Percentiles rank a stretch among this genome's conserved stretches.
These are phyloP conservation scores for Phlebiopsis flavidoalba DNA, from an alignment of 768 basidiomycete genomes.

Conservation along the genomic window DNA sequence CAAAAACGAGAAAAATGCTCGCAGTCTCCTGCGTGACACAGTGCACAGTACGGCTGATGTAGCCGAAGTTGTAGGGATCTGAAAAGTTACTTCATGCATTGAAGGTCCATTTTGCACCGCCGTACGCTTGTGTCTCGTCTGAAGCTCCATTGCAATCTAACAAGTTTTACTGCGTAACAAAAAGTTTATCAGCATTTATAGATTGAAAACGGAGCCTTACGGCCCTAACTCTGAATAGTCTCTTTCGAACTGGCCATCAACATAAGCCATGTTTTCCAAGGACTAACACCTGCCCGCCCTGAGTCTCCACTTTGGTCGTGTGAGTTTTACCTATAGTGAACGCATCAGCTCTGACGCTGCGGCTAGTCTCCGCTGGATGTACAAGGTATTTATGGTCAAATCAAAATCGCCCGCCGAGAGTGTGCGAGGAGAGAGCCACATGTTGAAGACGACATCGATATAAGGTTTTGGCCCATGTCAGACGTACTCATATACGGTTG, in stretches of 20 bases:
- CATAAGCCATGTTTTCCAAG: slow-evolving; percentile 56
- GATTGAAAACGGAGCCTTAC: background rate
- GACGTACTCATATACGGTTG: slow-evolving; percentile 57
- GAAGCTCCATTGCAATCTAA: slow-evolving; percentile 33
- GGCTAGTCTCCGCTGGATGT: slow-evolving; percentile 51
- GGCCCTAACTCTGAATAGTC: slow-evolving; percentile 54
- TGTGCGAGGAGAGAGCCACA: slow-evolving; percentile 65
- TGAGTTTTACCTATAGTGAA: slow-evolving; percentile 30
- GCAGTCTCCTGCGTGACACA: slow-evolving; percentile 77
- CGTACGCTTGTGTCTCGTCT: slow-evolving; percentile 27
- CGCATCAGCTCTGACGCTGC: background rate
- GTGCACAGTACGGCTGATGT: slow-evolving; percentile 77
- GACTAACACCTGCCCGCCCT: slow-evolving; percentile 49
- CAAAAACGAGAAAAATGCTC: slow-evolving; percentile 71
- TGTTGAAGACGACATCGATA: slow-evolving; percentile 66
- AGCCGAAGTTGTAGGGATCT: slow-evolving; percentile 54
- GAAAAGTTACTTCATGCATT: slow-evolving; percentile 45
- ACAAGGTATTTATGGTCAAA: slow-evolving; percentile 58
- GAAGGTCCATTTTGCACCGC: slow-evolving; percentile 33
- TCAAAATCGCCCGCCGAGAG: slow-evolving; percentile 60
- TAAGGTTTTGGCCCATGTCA: slow-evolving; percentile 56
- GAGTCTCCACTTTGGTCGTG: slow-evolving; percentile 4
- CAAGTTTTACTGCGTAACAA: slow-evolving; percentile 40
- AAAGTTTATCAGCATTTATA: background rate
- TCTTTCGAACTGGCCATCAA: slow-evolving; percentile 39